These are phyloP conservation scores for Chalaropsis ovoidea DNA, from an alignment of 2,329 filamentous ascomycete species.

Conservation along the genomic window DNA sequence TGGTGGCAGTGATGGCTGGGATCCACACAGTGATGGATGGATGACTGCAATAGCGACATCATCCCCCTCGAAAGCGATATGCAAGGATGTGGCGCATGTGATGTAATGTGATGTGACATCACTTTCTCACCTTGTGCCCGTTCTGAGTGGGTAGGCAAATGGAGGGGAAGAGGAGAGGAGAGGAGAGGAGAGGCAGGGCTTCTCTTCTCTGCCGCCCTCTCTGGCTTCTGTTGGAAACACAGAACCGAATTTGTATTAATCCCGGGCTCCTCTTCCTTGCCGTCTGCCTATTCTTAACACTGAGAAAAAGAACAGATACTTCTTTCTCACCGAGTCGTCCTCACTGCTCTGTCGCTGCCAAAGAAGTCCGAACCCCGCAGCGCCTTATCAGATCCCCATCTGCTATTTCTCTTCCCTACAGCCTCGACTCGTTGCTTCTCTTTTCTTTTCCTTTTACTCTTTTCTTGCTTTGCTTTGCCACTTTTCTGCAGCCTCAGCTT, in stretches of 20 bases:
- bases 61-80: slow-evolving; percentile 5
- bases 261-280: not conserved
- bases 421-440: not conserved
- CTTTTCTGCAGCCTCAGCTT: not conserved
- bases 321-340: not conserved
- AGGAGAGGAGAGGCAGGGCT: not conserved
- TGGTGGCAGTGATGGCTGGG: not conserved
- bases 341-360: not conserved
- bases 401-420: not conserved
- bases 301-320: not conserved
- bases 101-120: slow-evolving; percentile 18
- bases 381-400: not conserved
- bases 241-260: slow-evolving; percentile 2
- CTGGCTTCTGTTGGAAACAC: not conserved
- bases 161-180: slow-evolving; percentile 2
- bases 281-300: not conserved
- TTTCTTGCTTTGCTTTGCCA: not conserved
- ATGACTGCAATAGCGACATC: not conserved
- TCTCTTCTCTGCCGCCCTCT: not conserved
- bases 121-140: slow-evolving; percentile 17
- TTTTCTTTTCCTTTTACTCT: not conserved
- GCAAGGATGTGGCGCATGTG: slow-evolving; percentile 22
- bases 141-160: slow-evolving; percentile 2
- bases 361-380: not conserved
- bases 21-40: not conserved